These are phyloP conservation scores for Chaetothyriales sp. DNA, from an alignment of 2,329 filamentous ascomycete species.

Conservation along the genomic window DNA sequence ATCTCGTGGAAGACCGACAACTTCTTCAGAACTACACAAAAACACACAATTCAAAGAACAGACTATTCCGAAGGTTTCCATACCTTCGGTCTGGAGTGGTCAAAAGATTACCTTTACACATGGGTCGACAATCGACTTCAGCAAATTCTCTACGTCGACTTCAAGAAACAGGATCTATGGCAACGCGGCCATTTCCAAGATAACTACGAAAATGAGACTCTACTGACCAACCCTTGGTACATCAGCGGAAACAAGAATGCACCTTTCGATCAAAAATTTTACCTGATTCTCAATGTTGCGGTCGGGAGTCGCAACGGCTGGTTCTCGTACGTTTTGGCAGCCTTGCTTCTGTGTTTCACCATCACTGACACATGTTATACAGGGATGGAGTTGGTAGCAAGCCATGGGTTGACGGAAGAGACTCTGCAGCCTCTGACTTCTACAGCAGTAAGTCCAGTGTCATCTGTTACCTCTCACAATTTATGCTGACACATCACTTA, in stretches of 20 bases:
- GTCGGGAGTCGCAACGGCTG: slow-evolving; percentile 38
- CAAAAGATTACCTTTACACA: slow-evolving; percentile 39
- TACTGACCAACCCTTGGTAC: slow-evolving; percentile 34
- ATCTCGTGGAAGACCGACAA: slow-evolving; percentile 17
- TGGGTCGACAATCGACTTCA: slow-evolving; percentile 31
- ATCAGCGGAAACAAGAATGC: slow-evolving; percentile 30
- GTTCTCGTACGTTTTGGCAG: slow-evolving; percentile 22
- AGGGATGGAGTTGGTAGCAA: slow-evolving; percentile 28
- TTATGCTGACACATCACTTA: slow-evolving; percentile 5
- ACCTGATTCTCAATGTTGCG: slow-evolving; percentile 39
- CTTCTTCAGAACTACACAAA: slow-evolving; percentile 21
- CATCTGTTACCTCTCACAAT: slow-evolving; percentile 1
- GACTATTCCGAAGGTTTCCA: slow-evolving; percentile 28
- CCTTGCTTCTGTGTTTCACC: slow-evolving; percentile 22
- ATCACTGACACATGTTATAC: slow-evolving; percentile 19
- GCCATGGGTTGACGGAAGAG: slow-evolving; percentile 16
- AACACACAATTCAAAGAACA: slow-evolving; percentile 20
- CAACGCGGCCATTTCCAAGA: slow-evolving; percentile 30
- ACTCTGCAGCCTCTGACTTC: slow-evolving; percentile 21
- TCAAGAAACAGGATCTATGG: slow-evolving; percentile 24
- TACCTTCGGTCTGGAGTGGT: slow-evolving; percentile 43
- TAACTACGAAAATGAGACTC: slow-evolving; percentile 29
- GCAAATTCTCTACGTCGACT: slow-evolving; percentile 17
- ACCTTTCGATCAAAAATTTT: slow-evolving; percentile 41
- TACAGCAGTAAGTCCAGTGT: slow-evolving; percentile 20